Base-by-base conservation (phyloP, 192 early-diverging fungal species). In the Dimargaris verticillata region DNA sequence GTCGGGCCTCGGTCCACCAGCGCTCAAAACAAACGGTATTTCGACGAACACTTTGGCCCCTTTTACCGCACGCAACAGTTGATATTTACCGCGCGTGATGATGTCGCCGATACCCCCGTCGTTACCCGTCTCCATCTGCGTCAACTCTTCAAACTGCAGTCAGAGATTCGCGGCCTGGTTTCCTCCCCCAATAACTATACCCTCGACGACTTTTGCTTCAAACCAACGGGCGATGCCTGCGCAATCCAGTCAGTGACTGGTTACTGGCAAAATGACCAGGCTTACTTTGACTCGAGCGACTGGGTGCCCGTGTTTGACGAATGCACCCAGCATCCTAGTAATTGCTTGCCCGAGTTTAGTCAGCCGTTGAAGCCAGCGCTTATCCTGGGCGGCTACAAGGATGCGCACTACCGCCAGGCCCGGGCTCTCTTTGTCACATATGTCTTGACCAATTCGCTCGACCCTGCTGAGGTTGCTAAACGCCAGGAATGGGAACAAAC, bases 11-110 rank as follows among this genome's bases (percentile, higher is more conserved):
- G 69, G 11, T 80, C 79, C 3, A 63, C 64, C n/a, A 76, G 74
- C 7, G 69, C 76, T 2, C 51, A 69, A 2, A 74, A 75, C 45
- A 83, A 83, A 66, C 65, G 72, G 12, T 75, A 72, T 52, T 83
- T 80, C 68, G 82, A 83, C 47, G 63, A 73, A 28, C 69, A 78
- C 66, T 81, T 83, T 63, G 71, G 75, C 3, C 82, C 82, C 1
- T 83, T 83, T 62, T 83, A 83, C 61, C 73, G 82, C n/a, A 83
- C 82, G 5, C 71, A 78, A 0, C 82, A 83, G 53, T n/a, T 59
- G 41, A 62, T 83, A 18, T 72, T 83, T 61, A 67, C 81, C 43
- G 72, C 74, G 0, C 61, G 63, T 24, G 68, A 71, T 20, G 64
- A 70, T 38, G 62, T 68, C 49, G 43, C 61, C 15, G 22, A 61